These are phyloP conservation scores for Claviceps arundinis DNA, from an alignment of 2,329 filamentous ascomycete species.

Conservation along the genomic window DNA sequence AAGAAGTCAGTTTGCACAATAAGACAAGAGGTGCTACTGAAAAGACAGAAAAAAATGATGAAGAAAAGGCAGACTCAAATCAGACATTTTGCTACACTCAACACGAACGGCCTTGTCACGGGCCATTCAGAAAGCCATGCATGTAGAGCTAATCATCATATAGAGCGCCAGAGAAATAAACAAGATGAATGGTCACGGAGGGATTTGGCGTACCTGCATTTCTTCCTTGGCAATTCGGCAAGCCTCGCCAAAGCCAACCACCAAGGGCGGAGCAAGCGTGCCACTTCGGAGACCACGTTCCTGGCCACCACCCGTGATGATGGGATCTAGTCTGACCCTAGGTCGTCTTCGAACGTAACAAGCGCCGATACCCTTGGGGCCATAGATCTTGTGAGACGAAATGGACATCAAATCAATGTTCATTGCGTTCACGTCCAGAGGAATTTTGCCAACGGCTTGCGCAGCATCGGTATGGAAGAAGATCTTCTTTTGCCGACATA, in stretches of 20 bases:
- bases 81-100: constrained; percentile 60
- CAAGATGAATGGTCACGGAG: no score
- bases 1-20: constrained; percentile 12
- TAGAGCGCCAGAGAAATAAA: constrained; percentile 6
- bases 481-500: constrained; percentile 83
- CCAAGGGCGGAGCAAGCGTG: constrained; percentile 76
- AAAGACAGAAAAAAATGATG: no score
- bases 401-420: constrained; percentile 98
- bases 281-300: constrained; percentile 91
- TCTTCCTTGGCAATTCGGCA: constrained; percentile 85
- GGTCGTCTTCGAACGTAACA: constrained; percentile 91
- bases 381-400: constrained; percentile 96
- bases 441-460: constrained; percentile 97
- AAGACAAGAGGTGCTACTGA: background rate
- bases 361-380: constrained; percentile 90
- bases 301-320: constrained; percentile 93
- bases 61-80: constrained; percentile 11
- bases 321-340: constrained; percentile 83
- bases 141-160: constrained; percentile 76
- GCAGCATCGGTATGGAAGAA: constrained; percentile 98
- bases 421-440: constrained; percentile 92
- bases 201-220: constrained; percentile 57
- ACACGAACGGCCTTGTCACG: constrained; percentile 44
- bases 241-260: constrained; percentile 90
- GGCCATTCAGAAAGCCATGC: constrained; percentile 80